Conservation (phyloP, 345 rosid species). For the Aethionema arabicum region DNA sequence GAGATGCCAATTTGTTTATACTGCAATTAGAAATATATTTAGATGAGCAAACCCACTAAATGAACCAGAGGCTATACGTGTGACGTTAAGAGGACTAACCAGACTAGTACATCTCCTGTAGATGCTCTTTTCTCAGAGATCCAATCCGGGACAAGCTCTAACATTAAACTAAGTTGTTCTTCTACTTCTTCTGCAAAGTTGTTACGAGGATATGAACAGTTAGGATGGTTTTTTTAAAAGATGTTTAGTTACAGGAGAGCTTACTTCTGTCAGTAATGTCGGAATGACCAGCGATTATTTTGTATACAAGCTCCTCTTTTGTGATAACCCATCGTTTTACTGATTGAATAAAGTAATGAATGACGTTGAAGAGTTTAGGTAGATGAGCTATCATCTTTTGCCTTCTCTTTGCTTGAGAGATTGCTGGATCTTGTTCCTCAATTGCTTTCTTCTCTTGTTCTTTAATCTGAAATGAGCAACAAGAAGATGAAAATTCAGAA, state of each 20-base stretch:
- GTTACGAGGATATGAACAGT: not conserved
- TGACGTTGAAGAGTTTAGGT: conserved; percentile 74
- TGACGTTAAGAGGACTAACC: conserved; percentile 47
- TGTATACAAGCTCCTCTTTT: conserved; percentile 73
- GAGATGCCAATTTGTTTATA: conserved; percentile 53
- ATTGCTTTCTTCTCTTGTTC: conserved; percentile 66
- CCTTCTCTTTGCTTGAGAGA: conserved; percentile 77
- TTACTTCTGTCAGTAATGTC: conserved; percentile 79
- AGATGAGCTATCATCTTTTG: conserved; percentile 59
- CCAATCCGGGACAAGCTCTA: conserved; percentile 86
- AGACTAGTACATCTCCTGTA: conserved; percentile 61
- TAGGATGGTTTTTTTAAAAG: conserved; percentile 5
- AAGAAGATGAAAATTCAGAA: not conserved
- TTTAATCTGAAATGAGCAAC: conserved; percentile 51
- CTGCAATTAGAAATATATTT: conserved; percentile 40
- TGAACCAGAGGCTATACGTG: not conserved
- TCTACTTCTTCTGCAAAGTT: conserved; percentile 64
- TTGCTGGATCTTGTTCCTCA: conserved; percentile 74
- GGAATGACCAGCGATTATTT: conserved; percentile 50
- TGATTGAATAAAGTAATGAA: conserved; percentile 68
- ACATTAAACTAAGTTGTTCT: conserved; percentile 68
- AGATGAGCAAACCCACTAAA: not conserved
- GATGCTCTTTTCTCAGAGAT: conserved; percentile 65
- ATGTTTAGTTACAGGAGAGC: conserved; percentile 19
- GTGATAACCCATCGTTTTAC: conserved; percentile 64